Evolutionary conservation across 108 stramenopile species (phyloP), one percentile per base, ranked within the genome.

Genomic region (Cyclotella cryptica): DNA sequence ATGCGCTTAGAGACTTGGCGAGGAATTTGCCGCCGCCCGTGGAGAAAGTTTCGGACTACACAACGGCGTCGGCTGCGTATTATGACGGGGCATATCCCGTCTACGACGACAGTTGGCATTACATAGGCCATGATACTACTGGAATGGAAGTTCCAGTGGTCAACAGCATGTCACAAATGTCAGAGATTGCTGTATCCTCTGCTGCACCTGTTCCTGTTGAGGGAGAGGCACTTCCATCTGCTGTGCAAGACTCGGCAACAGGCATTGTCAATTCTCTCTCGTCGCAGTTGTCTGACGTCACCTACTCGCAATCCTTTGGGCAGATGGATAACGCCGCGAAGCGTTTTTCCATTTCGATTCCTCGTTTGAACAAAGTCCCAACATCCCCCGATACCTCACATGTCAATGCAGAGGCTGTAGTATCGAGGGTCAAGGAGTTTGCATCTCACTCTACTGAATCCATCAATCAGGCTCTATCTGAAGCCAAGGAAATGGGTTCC

Each of bases 1-100:
- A 74, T 46, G 43, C 42, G 13, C 44, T 74, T n/a, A 26, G 73
- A 53, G 73, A 74, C 28, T 64, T 74, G 73, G 73, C 73, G 17
- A 39, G 27, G 17, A 59, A 40, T 40, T 41, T 74, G 22, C 71
- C 71, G 17, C 71, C 71, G 35, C 71, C 71, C 2, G 35, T 35
- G 35, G 35, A 35, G 6, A 35, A 35, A 6, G 35, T 35, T 13
- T 18, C 14, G 26, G 58, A 71, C 35, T 44, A 64, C 39, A 19
- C 45, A 22, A 21, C 24, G 10, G 21, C 24, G 9, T 13, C 26
- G 24, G 19, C 2, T 13, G 5, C 5, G 2, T 26, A 62, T 42
- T 62, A 62, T 11, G 30, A 62, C 18, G 35, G 18, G 39, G 13
- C 1, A 8, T n/a, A 15, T 15, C 41, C 61, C 1, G 15, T 17